Base-by-base conservation (phyloP, 2,329 filamentous ascomycete species). In the Nigrospora sphaerica region DNA sequence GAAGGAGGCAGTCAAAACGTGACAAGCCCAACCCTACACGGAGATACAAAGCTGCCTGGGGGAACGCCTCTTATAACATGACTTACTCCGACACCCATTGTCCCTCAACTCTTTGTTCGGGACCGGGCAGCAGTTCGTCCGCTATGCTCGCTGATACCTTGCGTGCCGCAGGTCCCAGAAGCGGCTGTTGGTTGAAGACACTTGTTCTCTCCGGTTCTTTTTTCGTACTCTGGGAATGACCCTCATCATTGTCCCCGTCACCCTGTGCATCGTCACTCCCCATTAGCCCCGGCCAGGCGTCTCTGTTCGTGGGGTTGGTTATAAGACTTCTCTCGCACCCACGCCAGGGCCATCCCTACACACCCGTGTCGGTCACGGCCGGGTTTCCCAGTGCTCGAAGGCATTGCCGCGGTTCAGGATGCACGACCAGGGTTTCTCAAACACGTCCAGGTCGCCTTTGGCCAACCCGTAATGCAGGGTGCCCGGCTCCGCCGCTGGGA, bases 291-390 rank as follows among this genome's bases (percentile, higher is more conserved):
- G 2, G 19, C 39, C 19, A 11, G 13, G n/a, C 12, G n/a, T 35
- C 33, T 3, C 33, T 9, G 33, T 13, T 5, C 4, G 33, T 13
- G 33, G 33, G 10, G 33, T 4, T 4, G 7, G 19, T 7, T 23
- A 23, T 23, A 35, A 16, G 33, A 35, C n/a, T 9, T 4, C 5
- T 49, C 52, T 49, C 19, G 54, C 52, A 56, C 23, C 32, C 49
- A 51, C 1, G 52, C 51, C 16, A 55, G 47, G 6, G 52, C 52
- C 49, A 54, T 54, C 6, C 54, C 54, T 2, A 47, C 54, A 39
- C 54, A 55, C n/a, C 52, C 45, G 34, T 56, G 52, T n/a, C 52
- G 42, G 6, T 52, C 54, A 14, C 54, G 37, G 17, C 54, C 53
- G 18, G 55, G 55, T 0, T 7, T 7, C 19, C 10, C 32, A 45